Base-by-base conservation (phyloP, 202 grass and related monocot species). In the Digitaria exilis region DNA sequence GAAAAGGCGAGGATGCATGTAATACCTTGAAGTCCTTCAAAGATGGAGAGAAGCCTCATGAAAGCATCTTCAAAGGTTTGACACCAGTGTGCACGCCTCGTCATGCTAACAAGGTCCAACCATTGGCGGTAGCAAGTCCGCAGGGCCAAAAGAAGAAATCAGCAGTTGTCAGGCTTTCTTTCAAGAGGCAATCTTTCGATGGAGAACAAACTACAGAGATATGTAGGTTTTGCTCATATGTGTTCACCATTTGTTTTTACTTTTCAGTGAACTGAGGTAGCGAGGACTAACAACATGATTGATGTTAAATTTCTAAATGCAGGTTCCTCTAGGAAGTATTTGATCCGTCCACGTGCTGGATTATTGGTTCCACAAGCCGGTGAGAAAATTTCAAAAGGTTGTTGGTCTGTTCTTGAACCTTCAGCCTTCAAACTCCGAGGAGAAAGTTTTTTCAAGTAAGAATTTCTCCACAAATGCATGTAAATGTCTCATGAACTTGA, bases 181-280 rank as follows among this genome's bases (percentile, higher is more conserved):
- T 96, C 75, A 98, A 95, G 54, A 88, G 89, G 58, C 91, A 87
- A 90, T 98, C 96, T 62, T 94, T 94, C 84, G 96, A 94, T 83
- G 96, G 93, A 52, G 92, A 98, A 14, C 91, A 98, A 85, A 93
- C 85, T 65, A 92, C 96, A 71, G 96, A 96, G 90, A 90, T 95
- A 87, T 94, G 96, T 98, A 78, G 78, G 89, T 83, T 69, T 65
- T 42, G 0, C 71, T 67, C 19, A 41, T 42, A 58, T 55, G 17
- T 18, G 22, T 24, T 49, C 50, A 55, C 25, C 28, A 37, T 84
- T 34, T 69, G 9, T 39, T 78, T 61, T 56, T 18, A 28, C 15
- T 39, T 78, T 61, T 56, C 22, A 28, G 48, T 59, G 42, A 19
- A 32, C 18, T 17, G 6, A 54, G 11, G 5, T 13, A 61, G n/a